A percentile compares a stretch with the other conserved stretches of the same genome.
These are phyloP conservation scores for Medicago ruthenica DNA, from an alignment of 306 rosid species.

Conservation along the genomic window DNA sequence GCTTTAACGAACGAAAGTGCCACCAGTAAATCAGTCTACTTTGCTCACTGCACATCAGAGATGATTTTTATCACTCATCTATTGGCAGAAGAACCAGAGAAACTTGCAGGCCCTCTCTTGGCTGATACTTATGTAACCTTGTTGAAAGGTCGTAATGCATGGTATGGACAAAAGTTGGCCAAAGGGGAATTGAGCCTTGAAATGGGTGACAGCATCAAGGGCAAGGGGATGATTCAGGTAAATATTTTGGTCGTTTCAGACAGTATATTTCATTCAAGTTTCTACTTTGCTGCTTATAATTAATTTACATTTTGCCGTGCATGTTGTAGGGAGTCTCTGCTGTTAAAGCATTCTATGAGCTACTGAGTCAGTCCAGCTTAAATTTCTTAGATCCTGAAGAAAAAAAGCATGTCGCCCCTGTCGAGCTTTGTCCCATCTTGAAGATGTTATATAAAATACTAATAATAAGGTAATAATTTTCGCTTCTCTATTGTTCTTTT, in stretches of 20 bases:
- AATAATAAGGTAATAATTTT: slow-evolving; percentile 60
- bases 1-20: slow-evolving; percentile 96
- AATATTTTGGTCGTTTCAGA: slow-evolving; percentile 27
- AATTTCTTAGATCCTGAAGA: slow-evolving; percentile 81
- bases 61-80: slow-evolving; percentile 95
- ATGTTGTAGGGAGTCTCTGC: slow-evolving; percentile 88
- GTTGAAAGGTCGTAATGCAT: slow-evolving; percentile 77
- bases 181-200: slow-evolving; percentile 84
- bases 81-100: slow-evolving; percentile 90
- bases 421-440: slow-evolving; percentile 91
- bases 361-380: slow-evolving; percentile 79
- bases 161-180: slow-evolving; percentile 96
- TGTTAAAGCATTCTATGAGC: slow-evolving; percentile 87
- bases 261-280: background rate
- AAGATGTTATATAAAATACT: slow-evolving; percentile 78
- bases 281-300: slow-evolving; percentile 14
- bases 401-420: slow-evolving; percentile 79
- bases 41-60: slow-evolving; percentile 97
- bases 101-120: slow-evolving; percentile 92
- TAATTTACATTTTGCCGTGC: slow-evolving; percentile 20
- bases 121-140: slow-evolving; percentile 96
- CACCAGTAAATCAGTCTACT: slow-evolving; percentile 96
- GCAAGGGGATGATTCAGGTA: slow-evolving; percentile 99
- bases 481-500: background rate
- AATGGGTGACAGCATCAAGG: slow-evolving; percentile 98